Evolutionary conservation across 495 filamentous ascomycete species (phyloP).

Genomic region (Penicillium simplicissimum): DNA sequence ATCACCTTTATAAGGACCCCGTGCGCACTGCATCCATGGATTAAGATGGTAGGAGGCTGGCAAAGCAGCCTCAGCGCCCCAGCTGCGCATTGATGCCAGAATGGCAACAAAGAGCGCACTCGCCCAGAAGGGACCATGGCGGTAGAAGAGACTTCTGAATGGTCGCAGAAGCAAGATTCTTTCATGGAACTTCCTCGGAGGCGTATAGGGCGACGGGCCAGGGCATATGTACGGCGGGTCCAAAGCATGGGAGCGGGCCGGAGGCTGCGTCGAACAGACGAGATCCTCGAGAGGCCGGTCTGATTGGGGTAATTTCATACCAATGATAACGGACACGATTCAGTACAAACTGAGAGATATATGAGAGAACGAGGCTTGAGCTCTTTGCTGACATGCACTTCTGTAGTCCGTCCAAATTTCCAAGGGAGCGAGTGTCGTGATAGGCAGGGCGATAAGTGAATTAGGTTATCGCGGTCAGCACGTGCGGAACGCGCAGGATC

Average conservation of each 20-base stretch:
- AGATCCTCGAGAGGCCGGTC: neutral
- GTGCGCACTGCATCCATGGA: neutral
- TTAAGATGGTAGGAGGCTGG: neutral
- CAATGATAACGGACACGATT: neutral
- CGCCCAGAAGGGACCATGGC: neutral
- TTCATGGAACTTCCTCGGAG: neutral
- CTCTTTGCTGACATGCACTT: neutral
- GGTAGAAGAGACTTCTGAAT: neutral
- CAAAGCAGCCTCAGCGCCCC: neutral
- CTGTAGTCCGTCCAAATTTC: neutral
- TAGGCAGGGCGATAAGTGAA: conserved; percentile 9
- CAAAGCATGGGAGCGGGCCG: neutral
- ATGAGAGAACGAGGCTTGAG: neutral
- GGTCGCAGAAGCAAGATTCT: neutral
- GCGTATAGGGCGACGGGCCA: neutral
- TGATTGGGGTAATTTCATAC: neutral
- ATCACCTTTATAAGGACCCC: neutral
- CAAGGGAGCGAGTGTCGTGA: neutral
- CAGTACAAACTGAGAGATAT: neutral
- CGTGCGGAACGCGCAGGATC: conserved; percentile 29
- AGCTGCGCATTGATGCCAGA: neutral
- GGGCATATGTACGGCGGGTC: neutral
- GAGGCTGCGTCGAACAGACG: neutral
- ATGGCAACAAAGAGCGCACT: neutral
- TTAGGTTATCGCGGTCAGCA: conserved; percentile 25